Evolutionary conservation across 768 basidiomycete species (phyloP).

Genomic region (Tulasnella calospora): DNA sequence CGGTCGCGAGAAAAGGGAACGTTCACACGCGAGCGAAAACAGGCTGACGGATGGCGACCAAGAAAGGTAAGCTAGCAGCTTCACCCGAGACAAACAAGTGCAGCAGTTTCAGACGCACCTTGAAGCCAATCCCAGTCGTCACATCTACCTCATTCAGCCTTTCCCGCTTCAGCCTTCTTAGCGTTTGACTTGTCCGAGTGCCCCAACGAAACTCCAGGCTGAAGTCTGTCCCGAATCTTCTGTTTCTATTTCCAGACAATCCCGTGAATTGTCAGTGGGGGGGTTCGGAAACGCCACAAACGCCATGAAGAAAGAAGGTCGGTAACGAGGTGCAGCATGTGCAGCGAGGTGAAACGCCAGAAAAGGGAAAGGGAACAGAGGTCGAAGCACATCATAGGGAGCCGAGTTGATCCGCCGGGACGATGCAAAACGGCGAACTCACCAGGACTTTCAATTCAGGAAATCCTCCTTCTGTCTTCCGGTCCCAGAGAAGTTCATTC

Average conservation of each 20-base stretch:
- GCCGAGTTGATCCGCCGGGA: not conserved
- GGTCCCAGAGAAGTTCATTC: slow-evolving; percentile 66
- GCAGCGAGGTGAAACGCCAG: not conserved
- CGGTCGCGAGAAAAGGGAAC: not conserved
- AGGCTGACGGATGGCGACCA: not conserved
- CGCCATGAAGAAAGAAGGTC: not conserved
- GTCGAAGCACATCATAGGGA: not conserved
- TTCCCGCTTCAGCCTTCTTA: not conserved
- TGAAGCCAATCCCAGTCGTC: not conserved
- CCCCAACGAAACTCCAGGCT: slow-evolving; percentile 76
- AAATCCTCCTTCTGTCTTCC: slow-evolving; percentile 86
- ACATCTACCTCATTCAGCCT: slow-evolving; percentile 7
- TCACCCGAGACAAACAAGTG: not conserved
- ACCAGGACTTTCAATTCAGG: slow-evolving; percentile 85
- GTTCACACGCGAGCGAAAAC: not conserved
- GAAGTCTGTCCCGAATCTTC: slow-evolving; percentile 72
- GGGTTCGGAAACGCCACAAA: not conserved
- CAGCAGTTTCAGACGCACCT: not conserved
- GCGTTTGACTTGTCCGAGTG: slow-evolving; percentile 63
- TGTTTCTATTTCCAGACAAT: slow-evolving; percentile 60
- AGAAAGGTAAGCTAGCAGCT: not conserved
- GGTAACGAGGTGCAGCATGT: not conserved
- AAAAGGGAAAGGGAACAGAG: not conserved
- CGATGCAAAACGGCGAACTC: slow-evolving; percentile 33
- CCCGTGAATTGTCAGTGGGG: slow-evolving; percentile 9